Percentiles rank a stretch among this genome's conserved stretches.
These are phyloP conservation scores for Bathelium albidoporum DNA, from an alignment of 495 filamentous ascomycete species.

Conservation along the genomic window DNA sequence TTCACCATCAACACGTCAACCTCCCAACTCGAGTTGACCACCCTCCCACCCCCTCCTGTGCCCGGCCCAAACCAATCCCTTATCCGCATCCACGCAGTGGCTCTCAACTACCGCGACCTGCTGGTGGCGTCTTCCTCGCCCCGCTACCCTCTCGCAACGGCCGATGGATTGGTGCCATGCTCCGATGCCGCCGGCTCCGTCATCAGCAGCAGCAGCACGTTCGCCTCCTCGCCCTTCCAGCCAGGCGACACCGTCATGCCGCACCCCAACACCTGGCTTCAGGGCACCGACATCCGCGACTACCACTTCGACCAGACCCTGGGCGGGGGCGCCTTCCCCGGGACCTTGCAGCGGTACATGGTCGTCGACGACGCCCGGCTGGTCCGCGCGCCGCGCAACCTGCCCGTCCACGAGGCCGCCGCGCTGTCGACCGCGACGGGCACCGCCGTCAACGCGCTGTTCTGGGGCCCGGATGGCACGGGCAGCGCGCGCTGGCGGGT, in stretches of 20 bases:
- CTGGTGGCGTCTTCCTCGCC: slow-evolving; percentile 17
- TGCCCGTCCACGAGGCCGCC: slow-evolving; percentile 26
- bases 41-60: slow-evolving; percentile 11
- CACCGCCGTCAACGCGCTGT: slow-evolving; percentile 36
- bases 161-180: slow-evolving; percentile 18
- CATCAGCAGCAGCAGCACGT: slow-evolving; percentile 16
- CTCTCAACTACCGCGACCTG: slow-evolving; percentile 26
- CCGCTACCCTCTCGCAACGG: slow-evolving; percentile 14
- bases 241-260: slow-evolving; percentile 19
- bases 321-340: slow-evolving; percentile 17
- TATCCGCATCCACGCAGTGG: slow-evolving; percentile 20
- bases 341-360: slow-evolving; percentile 18
- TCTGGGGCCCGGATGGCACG: slow-evolving; percentile 16
- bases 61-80: slow-evolving; percentile 20
- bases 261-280: slow-evolving; percentile 22
- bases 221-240: slow-evolving; percentile 17
- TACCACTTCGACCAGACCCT: slow-evolving; percentile 15
- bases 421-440: slow-evolving; percentile 30
- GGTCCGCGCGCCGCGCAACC: slow-evolving; percentile 24
- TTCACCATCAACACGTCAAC: slow-evolving; percentile 9
- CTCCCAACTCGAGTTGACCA: slow-evolving; percentile 8
- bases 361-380: slow-evolving; percentile 20
- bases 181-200: slow-evolving; percentile 31
- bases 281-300: slow-evolving; percentile 15
- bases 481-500: slow-evolving; percentile 10